Evolutionary conservation across 345 rosid genomes (phyloP), one percentile per base, ranked within the genome.

Genomic region (Lumnitzera littorea): DNA sequence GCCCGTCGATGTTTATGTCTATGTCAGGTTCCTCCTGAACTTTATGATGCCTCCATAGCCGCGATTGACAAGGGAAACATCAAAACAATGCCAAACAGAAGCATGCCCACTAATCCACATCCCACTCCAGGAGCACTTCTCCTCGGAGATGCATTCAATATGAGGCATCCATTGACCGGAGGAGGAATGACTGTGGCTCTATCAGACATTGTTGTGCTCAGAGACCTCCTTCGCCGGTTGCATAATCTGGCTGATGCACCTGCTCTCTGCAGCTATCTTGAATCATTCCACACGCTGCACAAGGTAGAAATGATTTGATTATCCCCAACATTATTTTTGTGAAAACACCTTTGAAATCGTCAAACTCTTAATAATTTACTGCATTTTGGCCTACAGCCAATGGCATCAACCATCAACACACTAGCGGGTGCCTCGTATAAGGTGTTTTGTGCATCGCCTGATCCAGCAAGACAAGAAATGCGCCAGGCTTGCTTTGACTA

Each of bases 101-200:
- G 77, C 67, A 80, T 80, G 87, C 73, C 84, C 0, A 82, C 80
- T 4, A 67, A 61, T 62, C 82, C 83, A 41, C 17, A 29, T 20
- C 77, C 86, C n/a, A 81, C 82, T 12, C 84, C 89, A 0, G 79
- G 89, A 8, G 84, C 84, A 2, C 69, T 83, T 53, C 58, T 78
- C 46, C 50, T 80, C 55, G 83, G 85, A 0, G 86, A 78, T 55
- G 79, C 86, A 14, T 74, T 83, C 70, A 80, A 83, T 64, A 78
- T 80, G 82, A 57, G 86, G 11, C 89, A 84, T 62, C 76, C 86
- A 17, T 16, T 80, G 48, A 81, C 86, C 0, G 89, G 89, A 14
- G 89, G 84, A 41, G 89, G 89, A 62, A 84, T 84, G 89, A 78
- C 89, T 0, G 83, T 79, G 27, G 81, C 81, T 0, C 60, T 84